Evolutionary conservation across 257 asterid genomes (phyloP).

Genomic region (Plantago major): DNA sequence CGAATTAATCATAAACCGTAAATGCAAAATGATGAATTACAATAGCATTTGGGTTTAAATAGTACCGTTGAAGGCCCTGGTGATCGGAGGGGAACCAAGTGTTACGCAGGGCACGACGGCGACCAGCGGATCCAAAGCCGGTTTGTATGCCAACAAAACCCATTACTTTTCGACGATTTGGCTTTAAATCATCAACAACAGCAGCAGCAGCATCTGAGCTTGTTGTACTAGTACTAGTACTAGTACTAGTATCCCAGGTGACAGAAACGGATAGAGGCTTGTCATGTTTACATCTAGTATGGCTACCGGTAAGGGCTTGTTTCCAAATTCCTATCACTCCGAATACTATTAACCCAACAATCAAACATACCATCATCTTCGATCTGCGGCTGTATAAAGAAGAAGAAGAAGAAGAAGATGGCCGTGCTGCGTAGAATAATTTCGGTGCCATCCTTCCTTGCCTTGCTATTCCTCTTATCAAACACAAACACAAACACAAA

Average conservation of each 20-base stretch:
- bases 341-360: constrained; percentile 40
- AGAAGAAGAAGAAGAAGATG: constrained; percentile 35
- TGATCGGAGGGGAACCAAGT: constrained; percentile 96
- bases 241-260: constrained; percentile 60
- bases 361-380: constrained; percentile 33
- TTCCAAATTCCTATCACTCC: constrained; percentile 50
- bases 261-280: constrained; percentile 73
- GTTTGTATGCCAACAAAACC: constrained; percentile 95
- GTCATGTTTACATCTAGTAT: constrained; percentile 31
- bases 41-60: too few relatives aligned
- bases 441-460: constrained; percentile 47
- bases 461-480: too few relatives aligned
- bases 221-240: too few relatives aligned
- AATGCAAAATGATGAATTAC: too few relatives aligned
- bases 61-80: constrained; percentile 71
- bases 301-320: constrained; percentile 26
- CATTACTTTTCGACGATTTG: constrained; percentile 72
- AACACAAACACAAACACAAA: too few relatives aligned
- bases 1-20: too few relatives aligned
- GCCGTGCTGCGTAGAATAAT: constrained; percentile 53
- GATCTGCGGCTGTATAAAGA: constrained; percentile 46
- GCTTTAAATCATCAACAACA: constrained; percentile 36
- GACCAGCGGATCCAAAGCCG: constrained; percentile 78
- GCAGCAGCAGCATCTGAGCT: constrained; percentile 7
- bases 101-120: constrained; percentile 70